Evolutionary conservation across 2,329 filamentous ascomycete species (phyloP), one percentile per base, ranked within the genome.

Genomic region (Coniochaeta sp.): DNA sequence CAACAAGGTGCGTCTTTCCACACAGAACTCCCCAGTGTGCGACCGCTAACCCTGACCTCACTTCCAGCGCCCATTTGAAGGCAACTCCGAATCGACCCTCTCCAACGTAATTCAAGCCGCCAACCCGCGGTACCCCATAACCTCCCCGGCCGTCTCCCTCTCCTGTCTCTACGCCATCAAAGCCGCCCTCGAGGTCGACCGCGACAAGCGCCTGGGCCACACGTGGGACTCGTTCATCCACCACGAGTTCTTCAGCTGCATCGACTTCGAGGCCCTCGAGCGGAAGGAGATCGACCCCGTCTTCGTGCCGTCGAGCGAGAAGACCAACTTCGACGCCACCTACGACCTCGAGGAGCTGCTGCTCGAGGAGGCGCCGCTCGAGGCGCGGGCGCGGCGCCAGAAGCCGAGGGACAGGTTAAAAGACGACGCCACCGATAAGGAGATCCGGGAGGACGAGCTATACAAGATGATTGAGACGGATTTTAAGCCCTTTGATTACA

Each of bases 251-350:
- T 99, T 99, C 74, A 79, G 85, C 35, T 73, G 79, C 3, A 82
- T 97, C 58, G 87, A 97, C 64, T 99, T 99, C 59, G 83, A 82
- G 13, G 84, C 85, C 0, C 71, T 99, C 31, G 89, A 96, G 65
- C 77, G 83, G 57, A 97, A 96, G 66, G 84, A 91, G 63, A 85
- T 97, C 42, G 86, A 91, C 60, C 94, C 94, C 0, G 83, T 97
- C 3, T 99, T 99, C 66, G 81, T 87, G 18, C 94, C 94, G 0
- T 96, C 92, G 0, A 91, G 90, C 52, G 94, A 97, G 48, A 99
- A 99, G 78, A 97, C 94, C 3, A 99, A 99, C 67, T 99, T 99
- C 59, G 94, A 99, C 68, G 94, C 94, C 4, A 99, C 94, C 1
- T 97, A 99, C 65, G 94, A 99, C 67, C 73, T 99, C 49, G 94